A percentile compares a stretch with the other conserved stretches of the same genome.
These are phyloP conservation scores for Coccinonectria pachysandricola DNA, from an alignment of 2,329 filamentous ascomycete genomes.

Conservation along the genomic window DNA sequence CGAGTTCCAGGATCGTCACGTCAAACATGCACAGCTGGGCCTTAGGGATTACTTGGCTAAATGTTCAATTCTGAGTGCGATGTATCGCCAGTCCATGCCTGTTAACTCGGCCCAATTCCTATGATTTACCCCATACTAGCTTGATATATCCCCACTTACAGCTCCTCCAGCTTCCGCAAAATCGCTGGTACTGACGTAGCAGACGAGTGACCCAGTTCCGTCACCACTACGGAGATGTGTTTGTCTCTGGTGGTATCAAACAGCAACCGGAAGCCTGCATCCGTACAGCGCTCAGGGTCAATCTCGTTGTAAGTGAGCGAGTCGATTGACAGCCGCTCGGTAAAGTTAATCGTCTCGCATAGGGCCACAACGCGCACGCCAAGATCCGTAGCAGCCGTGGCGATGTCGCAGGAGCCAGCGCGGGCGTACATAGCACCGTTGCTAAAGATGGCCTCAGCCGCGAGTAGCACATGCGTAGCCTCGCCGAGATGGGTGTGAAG, in stretches of 20 bases:
- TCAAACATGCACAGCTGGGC: no score
- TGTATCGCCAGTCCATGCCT: conserved; percentile 3
- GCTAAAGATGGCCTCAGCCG: conserved; percentile 89
- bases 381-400: conserved; percentile 67
- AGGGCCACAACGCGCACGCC: conserved; percentile 78
- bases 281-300: conserved; percentile 57
- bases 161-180: conserved; percentile 46
- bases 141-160: conserved; percentile 25
- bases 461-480: conserved; percentile 69
- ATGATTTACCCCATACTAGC: conserved; percentile 8
- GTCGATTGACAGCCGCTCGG: conserved; percentile 72
- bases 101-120: conserved; percentile 2
- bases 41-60: no score
- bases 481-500: conserved; percentile 61
- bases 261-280: conserved; percentile 53
- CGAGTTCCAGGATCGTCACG: no score
- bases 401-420: conserved; percentile 77
- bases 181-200: conserved; percentile 70
- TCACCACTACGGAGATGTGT: conserved; percentile 81
- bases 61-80: conserved; percentile 1
- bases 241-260: conserved; percentile 88
- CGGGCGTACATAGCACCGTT: conserved; percentile 87
- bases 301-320: conserved; percentile 93
- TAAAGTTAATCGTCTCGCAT: conserved; percentile 94
- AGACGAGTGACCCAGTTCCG: conserved; percentile 79